phyloP scores from a whole-genome alignment of 2,329 filamentous ascomycete species.

The Ceratocystis ficicola region DNA sequence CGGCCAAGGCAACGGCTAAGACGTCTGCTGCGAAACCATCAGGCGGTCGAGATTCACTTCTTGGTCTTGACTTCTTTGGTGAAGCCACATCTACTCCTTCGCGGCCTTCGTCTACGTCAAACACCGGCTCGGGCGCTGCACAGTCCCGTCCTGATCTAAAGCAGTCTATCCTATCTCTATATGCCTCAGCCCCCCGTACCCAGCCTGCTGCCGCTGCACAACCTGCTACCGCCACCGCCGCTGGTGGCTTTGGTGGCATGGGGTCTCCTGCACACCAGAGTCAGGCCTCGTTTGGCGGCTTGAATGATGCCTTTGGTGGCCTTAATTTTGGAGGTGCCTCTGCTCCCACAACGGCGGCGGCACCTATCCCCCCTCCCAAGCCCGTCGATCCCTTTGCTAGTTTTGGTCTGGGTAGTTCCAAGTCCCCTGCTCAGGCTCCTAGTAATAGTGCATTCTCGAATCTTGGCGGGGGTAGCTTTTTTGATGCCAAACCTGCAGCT shows the following conservation, averaged over 20 bases:
- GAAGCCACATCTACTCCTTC: constrained; percentile 49
- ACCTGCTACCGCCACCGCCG: constrained; percentile 39
- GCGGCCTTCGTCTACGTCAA: constrained; percentile 69
- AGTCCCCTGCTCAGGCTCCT: constrained; percentile 29
- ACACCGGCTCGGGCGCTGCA: constrained; percentile 45
- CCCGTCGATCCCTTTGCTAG: constrained; percentile 48
- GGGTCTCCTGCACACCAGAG: constrained; percentile 46
- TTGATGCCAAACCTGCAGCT: constrained; percentile 51
- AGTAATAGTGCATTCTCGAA: constrained; percentile 38
- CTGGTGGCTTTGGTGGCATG: constrained; percentile 55
- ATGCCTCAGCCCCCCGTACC: constrained; percentile 72
- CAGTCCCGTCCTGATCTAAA: constrained; percentile 86
- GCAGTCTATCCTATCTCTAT: constrained; percentile 91
- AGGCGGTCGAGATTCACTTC: constrained; percentile 73
- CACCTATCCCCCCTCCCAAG: constrained; percentile 33
- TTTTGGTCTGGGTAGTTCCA: constrained; percentile 34
- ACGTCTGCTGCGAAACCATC: constrained; percentile 55
- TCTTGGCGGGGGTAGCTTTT: constrained; percentile 67
- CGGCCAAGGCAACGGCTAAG: constrained; percentile 32
- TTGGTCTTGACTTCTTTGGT: constrained; percentile 88
- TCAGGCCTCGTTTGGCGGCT: constrained; percentile 43
- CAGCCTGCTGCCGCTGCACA: constrained; percentile 38
- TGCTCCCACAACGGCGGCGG: constrained; percentile 29
- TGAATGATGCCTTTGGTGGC: constrained; percentile 61
- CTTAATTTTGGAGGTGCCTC: constrained; percentile 32